These are phyloP conservation scores for Globisporangium okanoganense DNA, from an alignment of 352 stramenopile species.

Conservation along the genomic window DNA sequence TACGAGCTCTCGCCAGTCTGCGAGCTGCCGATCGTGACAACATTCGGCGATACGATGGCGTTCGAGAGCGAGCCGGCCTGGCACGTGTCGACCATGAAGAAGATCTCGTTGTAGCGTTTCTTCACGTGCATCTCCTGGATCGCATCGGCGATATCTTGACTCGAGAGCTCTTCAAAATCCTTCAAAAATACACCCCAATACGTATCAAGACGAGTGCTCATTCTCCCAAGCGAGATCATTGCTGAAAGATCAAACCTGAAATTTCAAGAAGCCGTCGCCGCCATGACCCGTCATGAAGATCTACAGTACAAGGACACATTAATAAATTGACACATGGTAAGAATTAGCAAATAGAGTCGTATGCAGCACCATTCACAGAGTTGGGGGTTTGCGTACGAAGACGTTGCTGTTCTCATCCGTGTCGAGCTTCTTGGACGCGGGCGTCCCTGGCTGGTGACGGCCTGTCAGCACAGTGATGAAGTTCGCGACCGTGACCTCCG, in stretches of 20 bases:
- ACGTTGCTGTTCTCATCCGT: slow-evolving; percentile 89
- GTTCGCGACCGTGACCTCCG: slow-evolving; percentile 96
- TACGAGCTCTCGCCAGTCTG: slow-evolving; percentile 94
- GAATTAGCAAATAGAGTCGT: not conserved
- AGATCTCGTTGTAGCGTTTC: slow-evolving; percentile 93
- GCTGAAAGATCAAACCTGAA: slow-evolving; percentile 79
- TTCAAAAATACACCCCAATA: slow-evolving; percentile 16
- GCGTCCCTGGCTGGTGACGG: slow-evolving; percentile 83
- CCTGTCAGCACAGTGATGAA: slow-evolving; percentile 95
- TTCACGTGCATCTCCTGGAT: slow-evolving; percentile 95
- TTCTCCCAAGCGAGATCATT: too few species aligned
- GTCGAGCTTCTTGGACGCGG: slow-evolving; percentile 86
- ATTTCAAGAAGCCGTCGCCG: slow-evolving; percentile 98
- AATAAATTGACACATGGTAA: not conserved
- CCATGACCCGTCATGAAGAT: slow-evolving; percentile 94
- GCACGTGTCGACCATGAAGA: slow-evolving; percentile 98
- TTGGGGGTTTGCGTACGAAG: slow-evolving; percentile 60
- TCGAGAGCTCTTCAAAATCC: slow-evolving; percentile 96
- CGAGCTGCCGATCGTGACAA: slow-evolving; percentile 92
- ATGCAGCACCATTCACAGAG: not conserved
- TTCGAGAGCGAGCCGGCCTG: slow-evolving; percentile 93
- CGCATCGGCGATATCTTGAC: slow-evolving; percentile 90
- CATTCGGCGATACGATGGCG: slow-evolving; percentile 83
- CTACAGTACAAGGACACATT: slow-evolving; percentile 25
- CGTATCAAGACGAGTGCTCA: not conserved